These are phyloP conservation scores for Flaveria robusta DNA, from an alignment of 129 eudicot genomes.

Conservation along the genomic window DNA sequence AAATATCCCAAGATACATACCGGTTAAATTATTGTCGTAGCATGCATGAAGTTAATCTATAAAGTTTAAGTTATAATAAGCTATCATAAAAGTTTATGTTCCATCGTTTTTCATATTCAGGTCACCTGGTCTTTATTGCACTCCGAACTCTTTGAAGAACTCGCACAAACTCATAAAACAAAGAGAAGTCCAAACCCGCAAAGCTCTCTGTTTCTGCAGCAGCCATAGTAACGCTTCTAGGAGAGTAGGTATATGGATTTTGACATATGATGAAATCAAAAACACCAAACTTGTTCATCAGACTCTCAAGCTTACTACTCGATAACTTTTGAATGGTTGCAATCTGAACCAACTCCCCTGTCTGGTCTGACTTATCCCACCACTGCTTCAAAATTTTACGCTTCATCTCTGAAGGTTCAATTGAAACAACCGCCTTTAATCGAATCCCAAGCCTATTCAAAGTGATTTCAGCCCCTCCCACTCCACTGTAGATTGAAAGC, in stretches of 20 bases:
- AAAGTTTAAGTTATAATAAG: too few relatives aligned
- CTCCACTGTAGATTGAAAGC: slow-evolving; percentile 73
- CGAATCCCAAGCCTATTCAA: slow-evolving; percentile 74
- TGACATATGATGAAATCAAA: slow-evolving; percentile 84
- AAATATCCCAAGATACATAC: too few relatives aligned
- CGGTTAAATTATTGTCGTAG: too few relatives aligned
- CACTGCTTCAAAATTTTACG: slow-evolving; percentile 68
- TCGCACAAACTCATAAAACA: slow-evolving; percentile 85
- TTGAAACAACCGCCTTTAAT: slow-evolving; percentile 68
- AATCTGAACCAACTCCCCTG: slow-evolving; percentile 79
- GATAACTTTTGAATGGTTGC: slow-evolving; percentile 63
- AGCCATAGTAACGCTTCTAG: slow-evolving; percentile 30
- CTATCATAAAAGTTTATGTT: too few relatives aligned
- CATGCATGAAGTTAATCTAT: too few relatives aligned
- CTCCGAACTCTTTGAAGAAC: slow-evolving; percentile 71
- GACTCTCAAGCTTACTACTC: slow-evolving; percentile 54
- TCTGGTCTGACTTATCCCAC: slow-evolving; percentile 72
- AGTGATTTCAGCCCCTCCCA: slow-evolving; percentile 91
- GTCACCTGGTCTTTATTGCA: slow-evolving; percentile 32
- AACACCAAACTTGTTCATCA: slow-evolving; percentile 54
- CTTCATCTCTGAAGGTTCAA: slow-evolving; percentile 68
- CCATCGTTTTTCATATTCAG: too few relatives aligned
- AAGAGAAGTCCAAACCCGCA: slow-evolving; percentile 57
- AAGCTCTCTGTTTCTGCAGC: slow-evolving; percentile 36
- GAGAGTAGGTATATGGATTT: slow-evolving; percentile 47